These are phyloP conservation scores for Tetradesmus lagerheimii DNA, from an alignment of 139 green algal species.

Conservation along the genomic window DNA sequence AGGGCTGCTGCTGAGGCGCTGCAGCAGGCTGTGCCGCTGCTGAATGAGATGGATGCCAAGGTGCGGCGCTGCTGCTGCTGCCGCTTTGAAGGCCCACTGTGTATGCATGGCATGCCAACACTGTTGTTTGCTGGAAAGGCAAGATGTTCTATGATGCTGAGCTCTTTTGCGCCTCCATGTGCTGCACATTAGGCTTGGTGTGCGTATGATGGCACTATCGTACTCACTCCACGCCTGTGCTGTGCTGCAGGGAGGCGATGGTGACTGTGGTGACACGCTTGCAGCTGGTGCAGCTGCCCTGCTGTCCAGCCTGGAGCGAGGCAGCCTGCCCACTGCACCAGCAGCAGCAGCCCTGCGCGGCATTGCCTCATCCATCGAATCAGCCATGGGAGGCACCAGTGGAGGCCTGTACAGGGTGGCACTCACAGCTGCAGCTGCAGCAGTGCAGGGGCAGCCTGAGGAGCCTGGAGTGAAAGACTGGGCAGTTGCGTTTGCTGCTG, in stretches of 20 bases:
- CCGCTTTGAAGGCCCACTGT: too few relatives aligned
- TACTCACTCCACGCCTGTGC: not conserved
- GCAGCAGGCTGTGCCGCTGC: slow-evolving; percentile 49
- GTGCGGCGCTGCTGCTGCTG: slow-evolving; percentile 30
- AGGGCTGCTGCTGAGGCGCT: slow-evolving; percentile 54
- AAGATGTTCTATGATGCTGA: too few relatives aligned
- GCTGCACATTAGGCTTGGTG: too few relatives aligned
- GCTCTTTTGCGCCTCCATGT: too few relatives aligned
- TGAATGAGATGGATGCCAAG: slow-evolving; percentile 74
- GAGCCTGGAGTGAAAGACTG: slow-evolving; percentile 39
- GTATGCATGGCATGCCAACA: not conserved
- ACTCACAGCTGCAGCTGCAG: slow-evolving; percentile 51
- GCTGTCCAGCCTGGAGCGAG: slow-evolving; percentile 42
- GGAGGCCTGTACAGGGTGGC: slow-evolving; percentile 75
- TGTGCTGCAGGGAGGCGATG: slow-evolving; percentile 80
- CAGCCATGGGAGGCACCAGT: slow-evolving; percentile 77
- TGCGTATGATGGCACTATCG: too few relatives aligned
- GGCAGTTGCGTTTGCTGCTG: slow-evolving; percentile 63
- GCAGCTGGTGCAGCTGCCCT: slow-evolving; percentile 66
- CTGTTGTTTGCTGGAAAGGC: too few relatives aligned
- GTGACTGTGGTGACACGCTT: slow-evolving; percentile 88
- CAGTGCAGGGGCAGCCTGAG: slow-evolving; percentile 10
- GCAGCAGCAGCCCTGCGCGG: not conserved
- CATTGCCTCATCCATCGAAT: not conserved
- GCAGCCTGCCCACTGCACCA: slow-evolving; percentile 39